These are phyloP conservation scores for Pseudogymnoascus sp. DNA, from an alignment of 2,329 filamentous ascomycete species.

Conservation along the genomic window DNA sequence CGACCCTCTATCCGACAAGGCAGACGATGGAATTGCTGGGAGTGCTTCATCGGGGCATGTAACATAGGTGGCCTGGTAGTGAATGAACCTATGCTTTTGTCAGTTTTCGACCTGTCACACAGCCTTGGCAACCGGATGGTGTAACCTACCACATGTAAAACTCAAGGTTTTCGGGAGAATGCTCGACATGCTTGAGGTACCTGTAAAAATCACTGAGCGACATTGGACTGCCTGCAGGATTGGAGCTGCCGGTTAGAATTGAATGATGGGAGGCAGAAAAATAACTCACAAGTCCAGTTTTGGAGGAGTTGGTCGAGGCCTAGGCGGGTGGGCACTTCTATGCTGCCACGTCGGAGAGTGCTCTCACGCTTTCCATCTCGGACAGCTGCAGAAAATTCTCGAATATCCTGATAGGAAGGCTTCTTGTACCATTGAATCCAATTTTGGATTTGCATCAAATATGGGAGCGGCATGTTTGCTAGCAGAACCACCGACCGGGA, in stretches of 20 bases:
- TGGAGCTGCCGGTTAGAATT: not conserved
- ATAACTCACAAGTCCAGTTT: slow-evolving; percentile 37
- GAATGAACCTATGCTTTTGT: slow-evolving; percentile 33
- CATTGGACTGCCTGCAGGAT: slow-evolving; percentile 36
- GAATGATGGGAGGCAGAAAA: not conserved
- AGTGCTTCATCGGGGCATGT: slow-evolving; percentile 20
- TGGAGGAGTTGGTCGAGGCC: slow-evolving; percentile 38
- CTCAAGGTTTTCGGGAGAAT: slow-evolving; percentile 41
- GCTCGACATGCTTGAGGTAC: slow-evolving; percentile 43
- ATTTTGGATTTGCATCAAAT: not conserved
- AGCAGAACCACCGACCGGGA: not conserved
- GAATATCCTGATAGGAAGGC: slow-evolving; percentile 40
- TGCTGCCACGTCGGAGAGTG: slow-evolving; percentile 31
- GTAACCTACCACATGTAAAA: slow-evolving; percentile 39
- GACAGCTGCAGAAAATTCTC: slow-evolving; percentile 35
- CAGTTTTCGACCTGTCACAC: not conserved
- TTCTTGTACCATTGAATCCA: slow-evolving; percentile 42
- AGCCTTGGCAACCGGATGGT: not conserved
- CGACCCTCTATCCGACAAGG: not conserved
- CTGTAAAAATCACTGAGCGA: slow-evolving; percentile 43
- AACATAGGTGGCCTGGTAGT: slow-evolving; percentile 31
- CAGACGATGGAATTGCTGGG: not conserved
- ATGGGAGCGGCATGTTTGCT: not conserved
- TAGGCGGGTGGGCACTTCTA: slow-evolving; percentile 33
- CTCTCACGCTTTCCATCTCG: slow-evolving; percentile 30